These are phyloP conservation scores for Primulina huaijiensis DNA, from an alignment of 257 asterid species.

Conservation along the genomic window DNA sequence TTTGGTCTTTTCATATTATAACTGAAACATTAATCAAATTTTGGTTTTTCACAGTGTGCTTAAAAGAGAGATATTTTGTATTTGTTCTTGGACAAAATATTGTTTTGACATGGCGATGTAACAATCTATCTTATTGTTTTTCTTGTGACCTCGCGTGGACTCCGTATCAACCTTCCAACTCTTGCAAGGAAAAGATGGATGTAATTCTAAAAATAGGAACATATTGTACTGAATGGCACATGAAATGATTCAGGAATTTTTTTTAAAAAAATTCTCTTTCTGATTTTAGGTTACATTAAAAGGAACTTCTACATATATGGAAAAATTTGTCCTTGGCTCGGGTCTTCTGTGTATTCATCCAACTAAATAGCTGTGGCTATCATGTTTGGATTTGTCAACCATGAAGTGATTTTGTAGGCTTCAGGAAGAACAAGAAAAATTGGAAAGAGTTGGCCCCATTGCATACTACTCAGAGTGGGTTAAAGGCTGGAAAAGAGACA, in stretches of 20 bases:
- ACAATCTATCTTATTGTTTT: neutral
- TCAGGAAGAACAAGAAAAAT: constrained; percentile 65
- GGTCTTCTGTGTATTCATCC: neutral
- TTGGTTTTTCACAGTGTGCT: too few species aligned
- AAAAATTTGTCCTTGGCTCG: neutral
- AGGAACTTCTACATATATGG: neutral
- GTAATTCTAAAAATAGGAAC: neutral
- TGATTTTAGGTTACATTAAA: neutral
- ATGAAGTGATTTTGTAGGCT: constrained; percentile 48
- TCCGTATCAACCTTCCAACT: neutral
- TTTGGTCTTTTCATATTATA: too few species aligned
- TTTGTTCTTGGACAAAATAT: too few species aligned
- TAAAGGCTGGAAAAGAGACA: constrained; percentile 75
- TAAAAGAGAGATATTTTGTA: too few species aligned
- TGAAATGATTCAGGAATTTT: neutral
- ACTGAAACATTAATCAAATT: too few species aligned
- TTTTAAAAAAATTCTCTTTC: neutral
- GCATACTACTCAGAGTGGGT: constrained; percentile 97
- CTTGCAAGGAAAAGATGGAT: neutral
- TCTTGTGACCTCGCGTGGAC: neutral
- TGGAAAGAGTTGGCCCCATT: constrained; percentile 63
- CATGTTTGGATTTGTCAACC: constrained; percentile 24
- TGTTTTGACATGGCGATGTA: too few species aligned
- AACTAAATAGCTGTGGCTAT: neutral
- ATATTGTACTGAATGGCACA: neutral